Base-by-base conservation (phyloP, 495 filamentous ascomycete genomes). In the Aspergillus bridgeri region DNA sequence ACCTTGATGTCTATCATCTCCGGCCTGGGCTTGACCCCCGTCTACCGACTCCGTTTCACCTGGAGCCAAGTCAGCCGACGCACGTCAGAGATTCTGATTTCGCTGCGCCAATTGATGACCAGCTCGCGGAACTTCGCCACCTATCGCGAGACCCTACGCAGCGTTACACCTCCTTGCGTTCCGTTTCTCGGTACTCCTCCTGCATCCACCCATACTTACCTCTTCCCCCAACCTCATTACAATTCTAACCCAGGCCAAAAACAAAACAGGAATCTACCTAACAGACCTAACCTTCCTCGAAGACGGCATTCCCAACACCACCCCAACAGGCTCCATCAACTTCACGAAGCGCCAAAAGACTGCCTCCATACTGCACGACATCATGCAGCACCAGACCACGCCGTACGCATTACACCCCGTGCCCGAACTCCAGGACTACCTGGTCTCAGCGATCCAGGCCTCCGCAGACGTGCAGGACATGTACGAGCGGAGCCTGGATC, bases 221-320 rank as follows among this genome's bases (percentile, higher is more conserved):
- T 4, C 21, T 21, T 22, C 19, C 38, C 22, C 22, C 56, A 62
- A 42, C 57, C 33, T 13, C 17, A 19, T 3, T 11, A 8, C 44
- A 4, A 8, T 17, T 19, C 27, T 49, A 27, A 48, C 24, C 46
- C 19, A n/a, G n/a, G n/a, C n/a, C n/a, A n/a, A n/a, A n/a, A n/a
- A n/a, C 15, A 21, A 24, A 6, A 5, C 53, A 94, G 91, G 91
- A 63, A 88, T 96, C 42, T 96, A 94, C 66, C 80, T 97, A 25
- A 96, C 92, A 53, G 92, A 96, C 72, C 79, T 98, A 17, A 95
- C 91, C 33, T 98, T 98, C 74, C 95, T 96, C 64, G 92, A 96
- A 74, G 93, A 98, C 65, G 92, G 92, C 55, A 98, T 96, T 59
- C 89, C 91, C n/a, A 88, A 88, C 17, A 79, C 90, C 60, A 94